Conservation (phyloP, 2,329 filamentous ascomycete genomes). For the Venturia pyrina region DNA sequence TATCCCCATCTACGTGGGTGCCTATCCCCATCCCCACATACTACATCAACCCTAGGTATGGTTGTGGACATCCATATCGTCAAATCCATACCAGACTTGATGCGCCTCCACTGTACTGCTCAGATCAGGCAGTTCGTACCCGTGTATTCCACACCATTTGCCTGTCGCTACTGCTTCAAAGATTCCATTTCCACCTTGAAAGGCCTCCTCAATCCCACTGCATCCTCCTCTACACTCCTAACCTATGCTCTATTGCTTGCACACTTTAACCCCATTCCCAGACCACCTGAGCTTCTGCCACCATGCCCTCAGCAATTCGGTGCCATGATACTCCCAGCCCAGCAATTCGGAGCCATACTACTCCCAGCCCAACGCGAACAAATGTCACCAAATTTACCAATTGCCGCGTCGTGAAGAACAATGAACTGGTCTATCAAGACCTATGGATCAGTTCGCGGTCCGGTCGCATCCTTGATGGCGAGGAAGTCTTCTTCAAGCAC, state of each 20-base stretch:
- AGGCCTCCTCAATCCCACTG: background rate
- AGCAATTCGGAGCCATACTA: slow-evolving; percentile 16
- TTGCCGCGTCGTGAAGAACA: slow-evolving; percentile 63
- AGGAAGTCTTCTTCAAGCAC: slow-evolving; percentile 57
- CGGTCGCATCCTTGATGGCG: slow-evolving; percentile 69
- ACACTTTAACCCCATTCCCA: background rate
- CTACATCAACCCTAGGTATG: too few species aligned
- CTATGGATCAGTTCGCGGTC: slow-evolving; percentile 79
- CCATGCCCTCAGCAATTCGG: slow-evolving; percentile 30
- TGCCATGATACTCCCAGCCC: slow-evolving; percentile 18
- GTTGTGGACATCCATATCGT: too few species aligned
- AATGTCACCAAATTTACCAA: slow-evolving; percentile 82
- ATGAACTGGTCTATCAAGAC: slow-evolving; percentile 61
- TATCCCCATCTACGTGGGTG: too few species aligned
- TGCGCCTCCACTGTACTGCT: background rate
- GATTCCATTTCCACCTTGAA: background rate
- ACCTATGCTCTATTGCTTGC: background rate
- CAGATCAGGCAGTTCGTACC: too few species aligned
- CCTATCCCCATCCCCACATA: too few species aligned
- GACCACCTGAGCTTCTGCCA: background rate
- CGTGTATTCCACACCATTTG: too few species aligned
- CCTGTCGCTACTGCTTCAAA: background rate
- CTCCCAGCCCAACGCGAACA: slow-evolving; percentile 24
- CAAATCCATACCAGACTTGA: too few species aligned
- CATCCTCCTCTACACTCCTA: too few species aligned